phyloP scores from a whole-genome alignment of 257 asterid genomes.

The Solanum habrochaites region DNA sequence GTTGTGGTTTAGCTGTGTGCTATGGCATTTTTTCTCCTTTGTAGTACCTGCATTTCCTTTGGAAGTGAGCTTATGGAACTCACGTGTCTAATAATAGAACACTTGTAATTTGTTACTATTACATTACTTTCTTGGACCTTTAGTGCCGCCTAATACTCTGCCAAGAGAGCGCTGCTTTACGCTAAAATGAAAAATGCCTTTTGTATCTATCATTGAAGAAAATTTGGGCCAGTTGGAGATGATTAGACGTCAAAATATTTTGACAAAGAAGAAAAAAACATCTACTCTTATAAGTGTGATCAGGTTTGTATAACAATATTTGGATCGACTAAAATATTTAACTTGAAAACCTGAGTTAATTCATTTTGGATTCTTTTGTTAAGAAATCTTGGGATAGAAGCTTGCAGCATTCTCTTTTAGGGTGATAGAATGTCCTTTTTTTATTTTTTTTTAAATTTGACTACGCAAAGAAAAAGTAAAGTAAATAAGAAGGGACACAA shows the following conservation, averaged over 20 bases:
- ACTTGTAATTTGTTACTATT: background rate
- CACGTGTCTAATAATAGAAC: background rate
- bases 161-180: no score
- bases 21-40: background rate
- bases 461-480: background rate
- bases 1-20: background rate
- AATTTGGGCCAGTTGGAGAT: background rate
- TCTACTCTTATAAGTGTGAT: background rate
- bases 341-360: background rate
- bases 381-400: background rate
- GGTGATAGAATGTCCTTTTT: background rate
- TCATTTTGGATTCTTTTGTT: background rate
- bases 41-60: background rate
- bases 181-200: background rate
- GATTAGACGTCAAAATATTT: background rate
- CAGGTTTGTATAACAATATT: background rate
- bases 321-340: background rate
- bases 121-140: background rate
- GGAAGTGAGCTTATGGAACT: background rate
- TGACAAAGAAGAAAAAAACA: background rate
- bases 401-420: background rate
- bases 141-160: no score
- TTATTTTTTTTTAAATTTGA: background rate
- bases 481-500: background rate
- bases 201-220: background rate